Evolutionary conservation across 176 grass and related monocot genomes (phyloP), one percentile per base, ranked within the genome.

Genomic region (Luzula sylvatica): DNA sequence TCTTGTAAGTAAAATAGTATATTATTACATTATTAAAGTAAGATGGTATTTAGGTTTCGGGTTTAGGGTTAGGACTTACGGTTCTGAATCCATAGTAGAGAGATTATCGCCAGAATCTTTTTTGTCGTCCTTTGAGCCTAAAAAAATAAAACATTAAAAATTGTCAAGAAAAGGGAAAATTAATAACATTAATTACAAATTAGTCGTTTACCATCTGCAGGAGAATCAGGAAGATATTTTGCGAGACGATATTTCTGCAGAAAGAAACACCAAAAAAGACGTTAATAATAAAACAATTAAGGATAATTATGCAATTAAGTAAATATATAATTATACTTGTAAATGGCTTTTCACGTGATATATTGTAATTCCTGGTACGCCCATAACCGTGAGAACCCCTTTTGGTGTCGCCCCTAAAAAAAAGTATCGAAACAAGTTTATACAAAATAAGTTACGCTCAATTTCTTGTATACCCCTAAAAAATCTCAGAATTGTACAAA

Each of bases 311-410:
- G 8, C 11, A 42, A 69, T 30, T 24, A 38, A 64, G 46, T 14
- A 44, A 32, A 32, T 32, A 4, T 32, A 53, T 35, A 11, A 14
- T 20, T 27, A 21, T 74, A 96, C 90, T 80, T 96, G 90, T 67
- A 96, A 74, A 74, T 96, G 90, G 51, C 90, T 96, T 45, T 96
- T 96, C 49, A 96, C 90, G 22, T 96, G 90, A 76, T 96, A 96
- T 65, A 96, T 96, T 18, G 84, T 96, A 60, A 96, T 96, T 38
- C 90, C 84, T 20, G 84, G 90, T 38, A 96, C 90, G 56, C 84
- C 90, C 84, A 96, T 96, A 71, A 96, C 84, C 65, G 75, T 88
- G 16, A 96, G 66, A 27, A 96, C 90, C 50, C 90, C 90, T 89
- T 96, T 96, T 73, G 90, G 90, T 70, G 90, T 96, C 70, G 90